Conservation (phyloP, 768 basidiomycete genomes). For the Artomyces pyxidatus region DNA sequence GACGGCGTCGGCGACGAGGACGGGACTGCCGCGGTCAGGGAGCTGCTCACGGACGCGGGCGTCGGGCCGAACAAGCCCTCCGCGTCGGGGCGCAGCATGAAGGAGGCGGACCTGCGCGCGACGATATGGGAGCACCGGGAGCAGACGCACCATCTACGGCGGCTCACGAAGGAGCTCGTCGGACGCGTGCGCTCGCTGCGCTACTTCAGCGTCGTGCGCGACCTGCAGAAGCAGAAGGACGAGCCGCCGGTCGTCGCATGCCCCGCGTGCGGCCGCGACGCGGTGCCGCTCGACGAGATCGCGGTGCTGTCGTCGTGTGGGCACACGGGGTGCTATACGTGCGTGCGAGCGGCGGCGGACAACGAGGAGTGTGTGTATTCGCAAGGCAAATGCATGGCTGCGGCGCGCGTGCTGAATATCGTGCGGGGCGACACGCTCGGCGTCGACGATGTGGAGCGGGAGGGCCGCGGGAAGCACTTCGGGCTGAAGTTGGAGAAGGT, state of each 20-base stretch:
- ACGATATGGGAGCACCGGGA: conserved; percentile 77
- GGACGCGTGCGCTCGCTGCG: conserved; percentile 86
- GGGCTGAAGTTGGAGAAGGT: conserved; percentile 79
- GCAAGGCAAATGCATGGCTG: conserved; percentile 65
- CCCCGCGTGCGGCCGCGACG: conserved; percentile 47
- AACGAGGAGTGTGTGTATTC: conserved; percentile 78
- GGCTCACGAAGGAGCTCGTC: conserved; percentile 80
- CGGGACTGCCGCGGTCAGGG: conserved; percentile 51
- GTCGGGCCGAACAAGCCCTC: conserved; percentile 27
- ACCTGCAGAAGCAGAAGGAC: conserved; percentile 71
- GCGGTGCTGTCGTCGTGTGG: conserved; percentile 90
- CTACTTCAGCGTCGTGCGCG: conserved; percentile 87
- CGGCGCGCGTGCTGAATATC: conserved; percentile 74
- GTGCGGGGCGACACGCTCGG: conserved; percentile 75
- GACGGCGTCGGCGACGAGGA: conserved; percentile 77
- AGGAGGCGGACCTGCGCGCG: conserved; percentile 57
- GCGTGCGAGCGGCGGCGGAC: conserved; percentile 66
- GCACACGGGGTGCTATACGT: conserved; percentile 74
- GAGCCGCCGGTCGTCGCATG: conserved; percentile 52
- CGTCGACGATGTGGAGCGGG: conserved; percentile 66
- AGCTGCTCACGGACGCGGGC: conserved; percentile 54
- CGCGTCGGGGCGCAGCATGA: conserved; percentile 20
- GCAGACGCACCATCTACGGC: conserved; percentile 78
- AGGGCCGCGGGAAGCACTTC: conserved; percentile 68
- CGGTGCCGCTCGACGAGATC: conserved; percentile 56